Conservation (phyloP, 169 alveolate genomes). For the Eimeria praecox region DNA sequence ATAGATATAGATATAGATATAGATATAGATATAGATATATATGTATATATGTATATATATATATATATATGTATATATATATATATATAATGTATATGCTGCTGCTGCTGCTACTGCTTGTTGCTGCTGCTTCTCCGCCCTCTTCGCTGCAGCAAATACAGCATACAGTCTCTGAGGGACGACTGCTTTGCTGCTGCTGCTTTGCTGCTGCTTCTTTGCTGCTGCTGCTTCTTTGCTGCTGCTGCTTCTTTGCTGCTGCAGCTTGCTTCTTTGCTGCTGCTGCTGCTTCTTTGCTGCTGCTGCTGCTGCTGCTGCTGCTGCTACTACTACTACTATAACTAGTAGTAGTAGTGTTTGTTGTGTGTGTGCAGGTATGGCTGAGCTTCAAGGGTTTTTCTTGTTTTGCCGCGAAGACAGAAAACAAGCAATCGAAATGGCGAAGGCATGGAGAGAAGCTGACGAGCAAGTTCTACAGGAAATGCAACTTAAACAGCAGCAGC, state of each 20-base stretch:
- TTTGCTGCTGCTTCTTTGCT: too few species aligned
- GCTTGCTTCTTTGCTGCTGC: too few species aligned
- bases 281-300: constrained; percentile 42
- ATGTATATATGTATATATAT: not conserved
- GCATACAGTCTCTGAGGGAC: too few species aligned
- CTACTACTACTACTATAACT: not conserved
- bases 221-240: too few species aligned
- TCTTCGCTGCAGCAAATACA: too few species aligned
- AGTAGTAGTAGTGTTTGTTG: too few species aligned
- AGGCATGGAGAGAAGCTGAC: constrained; percentile 84
- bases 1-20: not conserved
- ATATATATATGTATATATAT: not conserved
- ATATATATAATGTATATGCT: not conserved
- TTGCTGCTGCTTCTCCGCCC: too few species aligned
- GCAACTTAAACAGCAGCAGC: constrained; percentile 58
- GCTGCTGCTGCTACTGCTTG: not conserved
- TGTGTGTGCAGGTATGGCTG: constrained; percentile 88
- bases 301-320: constrained; percentile 10
- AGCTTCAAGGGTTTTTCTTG: constrained; percentile 89
- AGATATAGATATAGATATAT: not conserved
- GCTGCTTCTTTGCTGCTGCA: too few species aligned
- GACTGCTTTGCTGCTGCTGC: too few species aligned
- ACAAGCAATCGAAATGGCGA: constrained; percentile 86
- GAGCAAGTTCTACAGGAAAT: constrained; percentile 57
- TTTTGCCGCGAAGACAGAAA: constrained; percentile 85